Conservation (phyloP, 768 basidiomycete species). For the Suillus tomentosus region DNA sequence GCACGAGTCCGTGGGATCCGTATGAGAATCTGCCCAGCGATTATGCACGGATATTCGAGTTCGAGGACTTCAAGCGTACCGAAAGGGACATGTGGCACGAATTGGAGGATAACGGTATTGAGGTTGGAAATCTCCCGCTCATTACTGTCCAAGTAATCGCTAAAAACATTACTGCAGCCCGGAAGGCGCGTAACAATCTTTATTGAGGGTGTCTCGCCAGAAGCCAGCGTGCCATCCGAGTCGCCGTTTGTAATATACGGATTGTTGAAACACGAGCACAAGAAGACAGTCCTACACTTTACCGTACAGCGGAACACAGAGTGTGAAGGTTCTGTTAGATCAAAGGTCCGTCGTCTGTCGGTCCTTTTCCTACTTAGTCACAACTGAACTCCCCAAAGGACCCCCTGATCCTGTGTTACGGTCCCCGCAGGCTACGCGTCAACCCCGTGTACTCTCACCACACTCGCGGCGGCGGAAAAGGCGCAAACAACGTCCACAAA, state of each 20-base stretch:
- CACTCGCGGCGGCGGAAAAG: constrained; percentile 85
- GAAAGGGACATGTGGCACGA: constrained; percentile 68
- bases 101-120: constrained; percentile 68
- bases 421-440: constrained; percentile 80
- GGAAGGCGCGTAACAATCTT: constrained; percentile 80
- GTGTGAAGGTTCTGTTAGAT: constrained; percentile 82
- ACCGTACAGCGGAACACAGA: constrained; percentile 95
- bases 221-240: constrained; percentile 40
- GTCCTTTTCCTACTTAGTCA: not conserved
- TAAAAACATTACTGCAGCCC: constrained; percentile 47
- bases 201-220: constrained; percentile 73
- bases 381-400: constrained; percentile 51
- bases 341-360: constrained; percentile 61
- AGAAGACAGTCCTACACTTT: constrained; percentile 90
- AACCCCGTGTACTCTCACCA: constrained; percentile 94
- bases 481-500: constrained; percentile 96
- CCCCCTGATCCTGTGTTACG: constrained; percentile 84
- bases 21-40: constrained; percentile 94
- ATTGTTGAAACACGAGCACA: constrained; percentile 94
- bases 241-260: constrained; percentile 72
- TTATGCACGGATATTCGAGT: constrained; percentile 94
- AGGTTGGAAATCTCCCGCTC: constrained; percentile 48
- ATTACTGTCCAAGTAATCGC: not conserved
- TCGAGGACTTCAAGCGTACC: constrained; percentile 91
- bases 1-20: constrained; percentile 97